Percentiles rank a stretch among this genome's conserved stretches.
These are phyloP conservation scores for Panaeolus cyanescens DNA, from an alignment of 768 basidiomycete species.

Conservation along the genomic window DNA sequence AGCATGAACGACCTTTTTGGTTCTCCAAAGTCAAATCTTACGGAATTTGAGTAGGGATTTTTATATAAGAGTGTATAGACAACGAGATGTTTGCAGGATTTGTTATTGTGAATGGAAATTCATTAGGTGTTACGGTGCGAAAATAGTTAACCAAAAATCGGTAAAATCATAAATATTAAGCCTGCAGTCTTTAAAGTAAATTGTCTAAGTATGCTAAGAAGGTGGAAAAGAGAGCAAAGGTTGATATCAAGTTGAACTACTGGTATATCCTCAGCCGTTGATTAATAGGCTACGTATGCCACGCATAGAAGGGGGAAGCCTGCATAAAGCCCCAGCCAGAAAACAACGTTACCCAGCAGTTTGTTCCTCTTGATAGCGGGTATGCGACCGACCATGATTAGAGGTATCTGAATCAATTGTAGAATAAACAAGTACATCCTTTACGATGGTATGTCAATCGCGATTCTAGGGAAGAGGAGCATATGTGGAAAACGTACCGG, in stretches of 20 bases:
- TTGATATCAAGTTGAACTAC: neutral
- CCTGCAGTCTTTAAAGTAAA: neutral
- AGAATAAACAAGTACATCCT: constrained; percentile 87
- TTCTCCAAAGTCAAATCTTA: constrained; percentile 90
- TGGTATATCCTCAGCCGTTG: neutral
- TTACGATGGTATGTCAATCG: neutral
- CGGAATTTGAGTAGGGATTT: neutral
- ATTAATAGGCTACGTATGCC: constrained; percentile 49
- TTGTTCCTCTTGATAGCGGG: constrained; percentile 81
- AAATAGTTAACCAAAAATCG: neutral
- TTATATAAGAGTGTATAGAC: neutral
- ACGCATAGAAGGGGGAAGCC: constrained; percentile 95
- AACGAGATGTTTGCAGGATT: neutral
- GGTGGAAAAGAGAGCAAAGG: neutral
- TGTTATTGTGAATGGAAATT: neutral
- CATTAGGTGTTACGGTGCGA: neutral
- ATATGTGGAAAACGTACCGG: constrained; percentile 46
- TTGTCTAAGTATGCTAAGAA: neutral
- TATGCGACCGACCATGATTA: constrained; percentile 80
- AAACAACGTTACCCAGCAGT: constrained; percentile 80
- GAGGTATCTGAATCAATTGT: constrained; percentile 88
- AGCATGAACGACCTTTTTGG: constrained; percentile 90
- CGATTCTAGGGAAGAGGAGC: too few species aligned
- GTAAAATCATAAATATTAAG: neutral
- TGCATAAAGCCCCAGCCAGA: constrained; percentile 91